Base-by-base conservation (phyloP, 2,329 filamentous ascomycete genomes). In the Fusarium floridanum region DNA sequence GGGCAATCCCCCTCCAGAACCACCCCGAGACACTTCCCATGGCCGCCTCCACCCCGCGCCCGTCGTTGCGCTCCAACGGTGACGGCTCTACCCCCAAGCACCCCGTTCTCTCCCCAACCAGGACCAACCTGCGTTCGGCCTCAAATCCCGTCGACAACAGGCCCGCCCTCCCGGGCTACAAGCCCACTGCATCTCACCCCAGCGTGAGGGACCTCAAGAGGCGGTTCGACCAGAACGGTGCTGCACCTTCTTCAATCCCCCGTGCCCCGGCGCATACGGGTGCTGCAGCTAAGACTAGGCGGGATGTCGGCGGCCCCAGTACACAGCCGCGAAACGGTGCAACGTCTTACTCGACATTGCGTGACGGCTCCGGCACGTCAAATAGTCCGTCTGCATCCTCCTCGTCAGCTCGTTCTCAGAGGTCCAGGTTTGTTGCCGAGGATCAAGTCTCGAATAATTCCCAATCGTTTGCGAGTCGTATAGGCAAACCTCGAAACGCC, bases 121-220 rank as follows among this genome's bases (percentile, higher is more conserved):
- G 24, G 24, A 27, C 24, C 24, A 27, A 27, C 27, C 27, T 27
- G 27, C 27, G 27, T 27, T 27, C 27, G 27, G 27, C 27, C 27
- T 27, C 27, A 27, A 27, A 29, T 29, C 89, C 90, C 43, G 79
- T 88, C 61, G 88, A 88, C 70, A 85, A 86, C 76, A 85, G 82
- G 74, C 74, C 81, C 45, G 61, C 67, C 56, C 74, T 78, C 55
- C 74, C 75, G 55, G 74, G 80, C 64, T 84, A 79, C 70, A 75
- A 82, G 61, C 77, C 79, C 48, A 78, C 79, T 61, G 79, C 81
- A 56, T 77, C 83, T 75, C 88, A 92, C 75, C 87, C 91, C n/a
- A 95, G 92, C 70, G 93, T 97, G 76, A 94, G 92, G 83, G 94
- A 97, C 80, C 86, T 97, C 72, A 91, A 94, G 78, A 94, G 92